Conservation (phyloP, 1,284 basidiomycete species). For the Papiliotrema terrestris region DNA sequence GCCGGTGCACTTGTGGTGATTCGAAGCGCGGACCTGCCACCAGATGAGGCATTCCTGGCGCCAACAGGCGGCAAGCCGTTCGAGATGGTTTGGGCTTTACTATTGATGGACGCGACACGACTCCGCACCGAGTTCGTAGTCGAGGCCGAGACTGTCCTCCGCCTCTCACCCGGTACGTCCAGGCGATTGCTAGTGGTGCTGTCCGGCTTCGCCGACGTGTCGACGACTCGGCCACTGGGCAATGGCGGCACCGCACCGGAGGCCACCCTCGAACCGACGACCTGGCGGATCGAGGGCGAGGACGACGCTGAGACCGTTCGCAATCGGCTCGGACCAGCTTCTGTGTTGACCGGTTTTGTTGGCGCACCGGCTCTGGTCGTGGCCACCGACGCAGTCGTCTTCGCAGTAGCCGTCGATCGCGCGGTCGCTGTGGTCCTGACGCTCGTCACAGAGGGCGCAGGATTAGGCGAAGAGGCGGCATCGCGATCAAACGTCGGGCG, state of each 20-base stretch:
- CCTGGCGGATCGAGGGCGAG: conserved; percentile 38
- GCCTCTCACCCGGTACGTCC: neutral
- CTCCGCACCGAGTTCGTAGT: conserved; percentile 4
- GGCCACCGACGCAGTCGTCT: neutral
- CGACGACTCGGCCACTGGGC: neutral
- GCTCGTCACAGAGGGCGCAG: conserved; percentile 16
- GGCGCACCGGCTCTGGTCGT: conserved; percentile 1
- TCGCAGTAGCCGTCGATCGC: conserved; percentile 6
- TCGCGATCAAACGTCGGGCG: neutral
- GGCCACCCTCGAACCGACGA: neutral
- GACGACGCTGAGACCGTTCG: conserved; percentile 10
- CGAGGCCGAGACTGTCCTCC: neutral
- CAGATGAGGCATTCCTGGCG: neutral
- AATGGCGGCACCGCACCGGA: neutral
- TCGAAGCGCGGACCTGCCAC: neutral
- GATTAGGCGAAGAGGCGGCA: conserved; percentile 1
- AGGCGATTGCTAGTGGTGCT: neutral
- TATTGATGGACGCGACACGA: neutral
- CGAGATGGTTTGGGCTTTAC: neutral
- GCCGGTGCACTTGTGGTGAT: neutral
- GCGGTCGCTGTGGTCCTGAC: conserved; percentile 7
- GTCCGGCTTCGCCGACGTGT: neutral
- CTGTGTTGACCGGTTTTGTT: neutral
- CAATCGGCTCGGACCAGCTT: conserved; percentile 5
- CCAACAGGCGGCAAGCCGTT: neutral